These are phyloP conservation scores for Tulasnella sp. DNA, from an alignment of 768 basidiomycete species.

Conservation along the genomic window DNA sequence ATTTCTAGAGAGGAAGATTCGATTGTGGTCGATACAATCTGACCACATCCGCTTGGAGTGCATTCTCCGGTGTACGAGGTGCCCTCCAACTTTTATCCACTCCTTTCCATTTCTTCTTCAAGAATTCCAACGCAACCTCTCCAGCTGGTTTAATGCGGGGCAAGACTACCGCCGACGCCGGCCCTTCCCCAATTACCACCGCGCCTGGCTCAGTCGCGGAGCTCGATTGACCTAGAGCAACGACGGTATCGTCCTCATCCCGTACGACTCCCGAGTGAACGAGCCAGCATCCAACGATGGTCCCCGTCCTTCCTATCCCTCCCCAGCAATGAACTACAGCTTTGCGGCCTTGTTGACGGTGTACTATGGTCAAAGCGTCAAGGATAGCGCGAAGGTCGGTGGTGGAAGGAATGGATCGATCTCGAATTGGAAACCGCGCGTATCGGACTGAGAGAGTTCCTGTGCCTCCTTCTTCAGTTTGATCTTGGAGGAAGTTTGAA, in stretches of 20 bases:
- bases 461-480: background rate
- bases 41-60: slow-evolving; percentile 1
- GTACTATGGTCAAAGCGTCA: background rate
- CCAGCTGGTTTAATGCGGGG: background rate
- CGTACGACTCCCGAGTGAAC: background rate
- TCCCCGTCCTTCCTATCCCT: slow-evolving; percentile 11
- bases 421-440: slow-evolving; percentile 3
- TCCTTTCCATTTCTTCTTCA: background rate
- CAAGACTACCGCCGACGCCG: background rate
- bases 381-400: background rate
- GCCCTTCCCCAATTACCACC: background rate
- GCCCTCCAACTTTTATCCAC: slow-evolving; percentile 13
- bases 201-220: background rate
- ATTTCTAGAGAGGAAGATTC: background rate
- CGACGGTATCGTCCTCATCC: background rate
- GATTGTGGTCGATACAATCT: background rate
- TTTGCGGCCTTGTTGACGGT: background rate
- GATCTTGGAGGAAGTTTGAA: background rate
- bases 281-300: slow-evolving; percentile 10
- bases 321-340: slow-evolving; percentile 9
- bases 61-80: slow-evolving; percentile 5
- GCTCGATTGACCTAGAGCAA: background rate
- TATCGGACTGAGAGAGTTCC: background rate
- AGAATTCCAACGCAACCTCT: background rate
- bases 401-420: background rate